Percentiles rank a stretch among this genome's conserved stretches.
Conservation (phyloP, 441 rosid genomes). For the Adansonia gregorii region DNA sequence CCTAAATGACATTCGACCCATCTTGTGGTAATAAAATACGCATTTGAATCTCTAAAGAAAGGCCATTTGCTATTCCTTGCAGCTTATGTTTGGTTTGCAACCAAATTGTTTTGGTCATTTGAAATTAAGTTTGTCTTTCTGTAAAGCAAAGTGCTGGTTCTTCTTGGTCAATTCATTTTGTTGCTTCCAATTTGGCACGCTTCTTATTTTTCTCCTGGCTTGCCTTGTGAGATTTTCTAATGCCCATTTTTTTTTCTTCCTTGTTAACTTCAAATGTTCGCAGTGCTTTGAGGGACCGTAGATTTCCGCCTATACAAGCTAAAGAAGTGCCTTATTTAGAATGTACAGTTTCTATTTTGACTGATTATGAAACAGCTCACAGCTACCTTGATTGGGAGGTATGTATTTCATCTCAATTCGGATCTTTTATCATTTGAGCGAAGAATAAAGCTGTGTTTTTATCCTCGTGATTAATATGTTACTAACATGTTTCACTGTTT, state of each 20-base stretch:
- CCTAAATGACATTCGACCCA: neutral
- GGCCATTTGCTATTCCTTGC: neutral
- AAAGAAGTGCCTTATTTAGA: conserved; percentile 86
- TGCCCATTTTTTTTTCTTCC: neutral
- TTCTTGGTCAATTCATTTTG: no score
- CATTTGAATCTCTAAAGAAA: neutral
- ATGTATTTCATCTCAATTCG: conserved; percentile 32
- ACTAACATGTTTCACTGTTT: neutral
- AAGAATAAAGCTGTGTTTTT: neutral
- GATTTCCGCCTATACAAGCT: conserved; percentile 91
- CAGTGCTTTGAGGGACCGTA: conserved; percentile 96
- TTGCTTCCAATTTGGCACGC: no score
- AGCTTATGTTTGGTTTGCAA: neutral
- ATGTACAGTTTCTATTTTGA: conserved; percentile 89
- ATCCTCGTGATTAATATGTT: neutral
- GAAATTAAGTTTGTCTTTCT: neutral
- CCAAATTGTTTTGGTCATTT: neutral
- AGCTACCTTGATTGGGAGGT: conserved; percentile 98
- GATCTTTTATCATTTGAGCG: conserved; percentile 1
- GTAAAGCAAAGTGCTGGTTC: no score
- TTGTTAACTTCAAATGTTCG: neutral
- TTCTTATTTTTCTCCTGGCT: no score
- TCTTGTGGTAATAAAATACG: neutral
- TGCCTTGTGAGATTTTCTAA: neutral
- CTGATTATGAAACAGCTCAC: conserved; percentile 79